Evolutionary conservation across 129 eudicot genomes (phyloP).

Genomic region (Gnaphalium uliginosum): DNA sequence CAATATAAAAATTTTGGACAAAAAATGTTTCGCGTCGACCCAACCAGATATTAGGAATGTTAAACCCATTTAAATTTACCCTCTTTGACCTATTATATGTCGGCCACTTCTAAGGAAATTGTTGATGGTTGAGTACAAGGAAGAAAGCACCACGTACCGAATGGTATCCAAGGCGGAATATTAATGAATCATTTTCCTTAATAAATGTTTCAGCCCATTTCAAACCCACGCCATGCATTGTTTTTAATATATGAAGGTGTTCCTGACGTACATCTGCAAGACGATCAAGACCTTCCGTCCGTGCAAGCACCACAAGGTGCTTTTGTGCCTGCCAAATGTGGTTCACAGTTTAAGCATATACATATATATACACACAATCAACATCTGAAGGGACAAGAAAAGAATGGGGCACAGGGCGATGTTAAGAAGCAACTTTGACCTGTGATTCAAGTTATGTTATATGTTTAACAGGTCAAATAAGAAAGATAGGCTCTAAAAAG

Average conservation of each 20-base stretch:
- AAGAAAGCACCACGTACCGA: slow-evolving; percentile 54
- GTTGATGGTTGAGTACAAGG: neutral
- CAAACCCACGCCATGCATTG: slow-evolving; percentile 73
- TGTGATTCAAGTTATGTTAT: neutral
- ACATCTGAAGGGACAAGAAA: neutral
- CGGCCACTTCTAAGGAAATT: neutral
- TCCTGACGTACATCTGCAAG: slow-evolving; percentile 61
- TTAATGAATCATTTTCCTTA: slow-evolving; percentile 53
- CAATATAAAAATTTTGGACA: neutral
- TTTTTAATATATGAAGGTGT: slow-evolving; percentile 58
- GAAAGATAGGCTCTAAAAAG: neutral
- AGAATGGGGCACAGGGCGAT: neutral
- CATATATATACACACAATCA: neutral
- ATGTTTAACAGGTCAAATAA: neutral
- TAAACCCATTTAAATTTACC: neutral
- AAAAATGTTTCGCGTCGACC: neutral
- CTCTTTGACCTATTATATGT: neutral
- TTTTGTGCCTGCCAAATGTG: slow-evolving; percentile 51
- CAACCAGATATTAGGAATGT: no score
- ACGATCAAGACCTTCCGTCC: slow-evolving; percentile 69
- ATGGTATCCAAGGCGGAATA: slow-evolving; percentile 92
- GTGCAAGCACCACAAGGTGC: slow-evolving; percentile 75
- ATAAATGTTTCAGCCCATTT: slow-evolving; percentile 65
- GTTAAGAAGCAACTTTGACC: neutral
- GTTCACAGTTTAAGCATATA: neutral